A percentile compares a stretch with the other conserved stretches of the same genome.
Evolutionary conservation across 176 grass and related monocot genomes (phyloP).

Genomic region (Musa acuminata): DNA sequence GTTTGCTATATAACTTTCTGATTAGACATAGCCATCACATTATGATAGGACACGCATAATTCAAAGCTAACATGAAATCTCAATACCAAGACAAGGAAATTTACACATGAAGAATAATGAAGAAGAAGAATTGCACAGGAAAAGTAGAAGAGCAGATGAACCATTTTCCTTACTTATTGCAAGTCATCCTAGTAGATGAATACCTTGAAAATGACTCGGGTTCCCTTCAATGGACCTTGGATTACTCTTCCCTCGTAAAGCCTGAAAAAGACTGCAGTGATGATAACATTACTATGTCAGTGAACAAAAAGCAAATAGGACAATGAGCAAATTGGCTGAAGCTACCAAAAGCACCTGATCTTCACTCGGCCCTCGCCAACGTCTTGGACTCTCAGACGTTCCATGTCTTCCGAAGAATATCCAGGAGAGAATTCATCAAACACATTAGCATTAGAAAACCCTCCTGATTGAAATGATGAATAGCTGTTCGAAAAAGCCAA

Average conservation of each 20-base stretch:
- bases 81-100: too few relatives aligned
- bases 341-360: constrained; percentile 59
- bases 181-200: neutral
- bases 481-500: constrained; percentile 44
- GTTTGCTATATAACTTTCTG: too few relatives aligned
- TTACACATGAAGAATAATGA: neutral
- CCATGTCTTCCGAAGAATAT: constrained; percentile 53
- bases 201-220: constrained; percentile 72
- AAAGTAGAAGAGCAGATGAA: neutral
- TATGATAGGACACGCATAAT: neutral
- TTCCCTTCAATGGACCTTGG: constrained; percentile 58
- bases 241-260: constrained; percentile 90
- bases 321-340: constrained; percentile 3
- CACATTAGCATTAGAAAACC: constrained; percentile 26
- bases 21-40: neutral
- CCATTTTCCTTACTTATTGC: neutral
- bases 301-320: constrained; percentile 9
- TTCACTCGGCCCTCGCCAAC: constrained; percentile 90
- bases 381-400: constrained; percentile 58
- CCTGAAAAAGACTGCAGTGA: constrained; percentile 50
- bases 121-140: neutral
- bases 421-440: constrained; percentile 31
- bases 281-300: constrained; percentile 34
- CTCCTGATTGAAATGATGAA: constrained; percentile 70
- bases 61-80: neutral